Base-by-base conservation (phyloP, 169 alveolate genomes). In the Eimeria sp. region DNA sequence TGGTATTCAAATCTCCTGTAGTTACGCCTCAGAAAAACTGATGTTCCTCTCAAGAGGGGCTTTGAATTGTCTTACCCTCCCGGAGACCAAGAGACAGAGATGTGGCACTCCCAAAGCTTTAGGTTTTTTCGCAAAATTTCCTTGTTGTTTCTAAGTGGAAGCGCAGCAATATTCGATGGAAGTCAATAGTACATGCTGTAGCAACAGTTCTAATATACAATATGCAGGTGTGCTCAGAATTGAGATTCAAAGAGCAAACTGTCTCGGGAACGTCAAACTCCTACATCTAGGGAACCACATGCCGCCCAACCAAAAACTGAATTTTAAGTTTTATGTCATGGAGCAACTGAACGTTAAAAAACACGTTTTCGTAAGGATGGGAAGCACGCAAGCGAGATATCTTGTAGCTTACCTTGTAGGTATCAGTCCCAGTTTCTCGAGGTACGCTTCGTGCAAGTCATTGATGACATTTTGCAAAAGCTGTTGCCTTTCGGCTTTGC, bases 1-100 rank as follows among this genome's bases (percentile, higher is more conserved):
- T 6, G 27, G n/a, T 33, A 71, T 71, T 25, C 37, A 71, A 30
- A 1, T n/a, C 80, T 0, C 0, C n/a, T 3, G 27, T n/a, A 66
- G 11, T 71, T 71, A 2, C 37, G 9, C n/a, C 62, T 56, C 18
- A 16, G 20, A 56, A 56, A 56, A 56, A 56, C 62, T 8, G 46
- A 9, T 1, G 25, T 30, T 4, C 18, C 16, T 66, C 16, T 2
- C 43, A 27, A 33, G n/a, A 40, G 46, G 6, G 66, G 43, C 64
- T 40, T 23, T 25, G 54, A 23, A 27, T 0, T 33, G 56, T 6
- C 90, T 33, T 60, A 85, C 91, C 91, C 80, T 85, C 91, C 78
- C n/a, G 91, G 78, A 14, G 91, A 85, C 91, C 91, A 85, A 37
- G 91, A 60, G 8, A 85, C 91, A 4, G 91, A 85, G 58, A 85